Conservation (phyloP, 371 early-diverging fungal genomes). For the Phascolomyces articulosus region DNA sequence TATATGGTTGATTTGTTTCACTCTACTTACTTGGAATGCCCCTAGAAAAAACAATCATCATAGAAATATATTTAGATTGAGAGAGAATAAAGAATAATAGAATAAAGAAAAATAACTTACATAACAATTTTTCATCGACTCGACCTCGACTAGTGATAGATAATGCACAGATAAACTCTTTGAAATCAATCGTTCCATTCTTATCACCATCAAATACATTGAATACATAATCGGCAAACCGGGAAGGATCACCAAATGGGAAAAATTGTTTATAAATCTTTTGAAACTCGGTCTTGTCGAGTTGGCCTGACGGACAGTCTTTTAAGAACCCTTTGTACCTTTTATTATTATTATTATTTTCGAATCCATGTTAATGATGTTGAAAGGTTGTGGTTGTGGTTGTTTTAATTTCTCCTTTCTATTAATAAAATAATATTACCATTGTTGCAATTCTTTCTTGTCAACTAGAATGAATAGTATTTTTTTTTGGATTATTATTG, state of each 20-base stretch:
- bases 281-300: constrained; percentile 87
- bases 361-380: no score
- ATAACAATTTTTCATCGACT: constrained; percentile 85
- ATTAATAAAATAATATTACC: no score
- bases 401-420: no score
- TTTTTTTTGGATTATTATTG: background rate
- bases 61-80: background rate
- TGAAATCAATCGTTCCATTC: constrained; percentile 90
- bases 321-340: constrained; percentile 95
- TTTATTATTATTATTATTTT: background rate
- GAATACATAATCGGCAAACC: constrained; percentile 91
- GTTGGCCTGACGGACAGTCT: constrained; percentile 88
- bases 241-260: constrained; percentile 93
- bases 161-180: constrained; percentile 90
- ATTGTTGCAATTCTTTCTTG: constrained; percentile 93
- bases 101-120: constrained; percentile 49
- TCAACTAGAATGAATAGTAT: constrained; percentile 66
- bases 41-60: constrained; percentile 21
- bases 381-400: no score
- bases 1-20: background rate
- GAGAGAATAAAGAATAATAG: background rate
- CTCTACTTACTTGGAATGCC: constrained; percentile 40
- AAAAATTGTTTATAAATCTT: constrained; percentile 96
- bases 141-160: constrained; percentile 85
- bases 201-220: constrained; percentile 89